Evolutionary conservation across 495 filamentous ascomycete genomes (phyloP).

Genomic region (Talaromyces stipitatus): DNA sequence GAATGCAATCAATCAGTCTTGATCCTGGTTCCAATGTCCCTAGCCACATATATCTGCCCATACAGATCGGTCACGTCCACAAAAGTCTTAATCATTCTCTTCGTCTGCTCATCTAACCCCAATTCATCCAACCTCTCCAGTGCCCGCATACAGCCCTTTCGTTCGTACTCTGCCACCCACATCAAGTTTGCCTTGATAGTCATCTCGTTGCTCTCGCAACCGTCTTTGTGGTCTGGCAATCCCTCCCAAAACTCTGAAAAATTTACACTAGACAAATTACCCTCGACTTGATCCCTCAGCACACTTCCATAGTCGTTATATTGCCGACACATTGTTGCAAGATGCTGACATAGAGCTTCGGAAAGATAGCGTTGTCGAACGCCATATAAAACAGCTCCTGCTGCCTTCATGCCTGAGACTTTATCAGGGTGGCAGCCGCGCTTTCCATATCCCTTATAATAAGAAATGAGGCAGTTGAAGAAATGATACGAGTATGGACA

Average conservation of each 20-base stretch:
- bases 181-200: constrained; percentile 14
- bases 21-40: constrained; percentile 15
- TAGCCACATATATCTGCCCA: constrained; percentile 30
- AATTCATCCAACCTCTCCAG: constrained; percentile 9
- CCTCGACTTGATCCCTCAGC: constrained; percentile 21
- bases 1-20: neutral
- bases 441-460: too few relatives aligned
- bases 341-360: constrained; percentile 18
- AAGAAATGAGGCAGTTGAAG: constrained; percentile 17
- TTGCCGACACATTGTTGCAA: constrained; percentile 28
- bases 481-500: constrained; percentile 31
- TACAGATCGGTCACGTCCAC: constrained; percentile 31
- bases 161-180: constrained; percentile 22
- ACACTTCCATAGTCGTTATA: constrained; percentile 35
- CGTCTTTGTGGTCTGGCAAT: neutral
- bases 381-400: too few relatives aligned
- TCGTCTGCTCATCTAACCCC: constrained; percentile 3
- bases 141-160: constrained; percentile 10
- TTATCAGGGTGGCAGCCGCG: neutral
- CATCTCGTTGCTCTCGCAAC: too few relatives aligned
- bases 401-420: too few relatives aligned
- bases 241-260: constrained; percentile 24
- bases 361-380: constrained; percentile 26
- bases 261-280: constrained; percentile 32
- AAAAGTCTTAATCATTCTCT: constrained; percentile 17